Evolutionary conservation across 192 early-diverging fungal species (phyloP).

Genomic region (Umbelopsis ramanniana): DNA sequence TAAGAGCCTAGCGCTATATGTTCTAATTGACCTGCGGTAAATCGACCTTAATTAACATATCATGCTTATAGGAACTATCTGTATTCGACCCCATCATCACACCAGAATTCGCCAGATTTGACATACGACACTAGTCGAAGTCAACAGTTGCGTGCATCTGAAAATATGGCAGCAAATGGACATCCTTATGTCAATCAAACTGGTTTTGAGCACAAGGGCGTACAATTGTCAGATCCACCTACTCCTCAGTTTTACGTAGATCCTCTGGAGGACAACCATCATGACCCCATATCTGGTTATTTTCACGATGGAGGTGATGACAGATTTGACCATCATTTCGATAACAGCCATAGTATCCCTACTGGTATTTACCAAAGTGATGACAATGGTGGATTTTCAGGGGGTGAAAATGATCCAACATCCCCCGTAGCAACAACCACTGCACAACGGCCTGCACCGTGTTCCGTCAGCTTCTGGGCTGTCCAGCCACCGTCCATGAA

Average conservation of each 20-base stretch:
- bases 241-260: not conserved
- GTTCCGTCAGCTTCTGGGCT: constrained; percentile 9
- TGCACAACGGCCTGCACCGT: not conserved
- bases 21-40: not conserved
- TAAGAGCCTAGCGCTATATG: not conserved
- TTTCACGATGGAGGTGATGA: not conserved
- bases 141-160: not conserved
- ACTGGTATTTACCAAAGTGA: not conserved
- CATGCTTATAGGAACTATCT: not conserved
- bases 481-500: constrained; percentile 9
- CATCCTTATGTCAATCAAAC: not conserved
- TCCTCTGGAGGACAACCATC: not conserved
- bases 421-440: not conserved
- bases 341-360: not conserved
- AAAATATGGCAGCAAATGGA: not conserved
- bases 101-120: not conserved
- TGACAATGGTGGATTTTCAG: not conserved
- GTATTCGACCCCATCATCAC: not conserved
- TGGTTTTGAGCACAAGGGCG: constrained; percentile 11
- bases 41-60: not conserved
- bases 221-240: constrained; percentile 38
- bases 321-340: not conserved
- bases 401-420: not conserved
- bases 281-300: not conserved
- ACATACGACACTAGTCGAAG: not conserved